A percentile compares a stretch with the other conserved stretches of the same genome.
Evolutionary conservation across 352 stramenopile species (phyloP).

Genomic region (Phytophthora rubi): DNA sequence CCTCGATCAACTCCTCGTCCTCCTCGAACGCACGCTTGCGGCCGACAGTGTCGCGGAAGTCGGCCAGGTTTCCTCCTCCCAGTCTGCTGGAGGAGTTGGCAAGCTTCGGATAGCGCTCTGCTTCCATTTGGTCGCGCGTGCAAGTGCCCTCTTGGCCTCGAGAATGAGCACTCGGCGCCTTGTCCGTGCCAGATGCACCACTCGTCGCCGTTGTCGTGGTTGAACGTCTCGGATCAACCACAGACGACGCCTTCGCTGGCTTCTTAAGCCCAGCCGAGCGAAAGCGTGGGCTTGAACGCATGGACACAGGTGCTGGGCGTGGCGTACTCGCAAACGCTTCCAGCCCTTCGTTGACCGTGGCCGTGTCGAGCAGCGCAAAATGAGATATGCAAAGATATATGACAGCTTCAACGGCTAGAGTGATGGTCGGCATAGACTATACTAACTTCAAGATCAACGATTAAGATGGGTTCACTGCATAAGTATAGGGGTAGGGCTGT

Average conservation of each 20-base stretch:
- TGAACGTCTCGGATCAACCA: neutral
- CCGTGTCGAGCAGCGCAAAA: neutral
- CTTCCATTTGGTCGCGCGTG: neutral
- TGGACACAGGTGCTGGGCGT: neutral
- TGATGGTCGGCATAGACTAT: no score
- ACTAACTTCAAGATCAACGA: no score
- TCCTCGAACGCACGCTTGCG: no score
- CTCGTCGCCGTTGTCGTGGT: neutral
- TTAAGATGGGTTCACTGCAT: no score
- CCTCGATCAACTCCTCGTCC: no score
- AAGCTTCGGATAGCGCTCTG: neutral
- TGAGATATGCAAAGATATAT: no score
- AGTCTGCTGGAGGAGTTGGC: no score
- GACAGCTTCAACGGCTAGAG: no score
- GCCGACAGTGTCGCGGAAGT: no score
- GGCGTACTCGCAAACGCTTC: neutral
- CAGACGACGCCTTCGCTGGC: neutral
- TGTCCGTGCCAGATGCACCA: neutral
- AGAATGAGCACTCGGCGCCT: neutral
- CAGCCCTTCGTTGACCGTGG: neutral
- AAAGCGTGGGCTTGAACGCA: neutral
- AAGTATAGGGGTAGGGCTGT: no score
- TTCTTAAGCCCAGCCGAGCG: neutral
- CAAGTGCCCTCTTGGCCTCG: neutral
- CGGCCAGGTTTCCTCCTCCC: no score